phyloP scores from a whole-genome alignment of 2,329 filamentous ascomycete species.

The Alternaria burnsii region DNA sequence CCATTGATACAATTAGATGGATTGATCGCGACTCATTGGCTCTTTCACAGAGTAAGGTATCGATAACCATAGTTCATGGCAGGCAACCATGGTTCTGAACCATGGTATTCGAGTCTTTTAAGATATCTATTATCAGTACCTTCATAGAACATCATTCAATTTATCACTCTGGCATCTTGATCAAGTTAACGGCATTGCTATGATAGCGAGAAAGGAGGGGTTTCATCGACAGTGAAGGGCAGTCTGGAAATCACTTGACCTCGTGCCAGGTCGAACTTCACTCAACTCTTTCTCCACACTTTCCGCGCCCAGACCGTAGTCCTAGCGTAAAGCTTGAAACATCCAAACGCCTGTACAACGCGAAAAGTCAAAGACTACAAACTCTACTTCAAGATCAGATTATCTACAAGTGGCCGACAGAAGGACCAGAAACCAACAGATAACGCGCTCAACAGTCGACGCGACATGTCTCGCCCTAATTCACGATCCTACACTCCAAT shows the following conservation, averaged over 20 bases:
- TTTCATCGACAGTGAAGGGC: too few relatives aligned
- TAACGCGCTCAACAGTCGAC: neutral
- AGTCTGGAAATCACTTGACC: neutral
- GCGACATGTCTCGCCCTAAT: neutral
- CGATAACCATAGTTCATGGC: too few relatives aligned
- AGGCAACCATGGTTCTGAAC: too few relatives aligned
- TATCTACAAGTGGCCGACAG: neutral
- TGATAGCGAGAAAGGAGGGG: too few relatives aligned
- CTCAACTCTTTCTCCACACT: neutral
- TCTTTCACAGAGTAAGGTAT: too few relatives aligned
- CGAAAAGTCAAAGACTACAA: neutral
- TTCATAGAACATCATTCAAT: too few relatives aligned
- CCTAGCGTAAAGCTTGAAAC: slow-evolving; percentile 37
- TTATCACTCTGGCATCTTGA: too few relatives aligned
- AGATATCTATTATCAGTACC: too few relatives aligned
- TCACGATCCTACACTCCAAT: neutral
- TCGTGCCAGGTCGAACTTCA: slow-evolving; percentile 7
- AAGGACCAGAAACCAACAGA: neutral
- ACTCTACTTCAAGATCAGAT: neutral
- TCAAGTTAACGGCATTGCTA: too few relatives aligned
- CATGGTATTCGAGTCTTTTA: too few relatives aligned
- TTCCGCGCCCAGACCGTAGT: slow-evolving; percentile 1
- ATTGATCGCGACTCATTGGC: too few relatives aligned
- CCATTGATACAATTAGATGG: neutral
- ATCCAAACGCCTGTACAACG: slow-evolving; percentile 12